Evolutionary conservation across 139 green algal species (phyloP).

Genomic region (Coelastrella sp.): DNA sequence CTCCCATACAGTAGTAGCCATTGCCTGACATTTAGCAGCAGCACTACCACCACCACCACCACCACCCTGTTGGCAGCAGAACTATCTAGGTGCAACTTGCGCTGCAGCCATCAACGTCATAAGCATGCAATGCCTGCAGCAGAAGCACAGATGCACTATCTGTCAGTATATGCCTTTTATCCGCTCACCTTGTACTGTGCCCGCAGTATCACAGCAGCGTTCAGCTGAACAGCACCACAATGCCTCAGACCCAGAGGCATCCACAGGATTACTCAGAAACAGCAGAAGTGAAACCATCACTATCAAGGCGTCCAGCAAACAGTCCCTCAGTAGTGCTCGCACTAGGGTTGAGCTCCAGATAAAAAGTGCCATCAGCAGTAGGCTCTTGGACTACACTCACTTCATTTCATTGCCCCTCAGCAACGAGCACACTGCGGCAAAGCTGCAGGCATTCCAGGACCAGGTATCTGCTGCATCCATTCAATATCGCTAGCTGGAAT

Average conservation of each 20-base stretch:
- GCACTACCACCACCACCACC: no score
- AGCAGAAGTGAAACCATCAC: constrained; percentile 39
- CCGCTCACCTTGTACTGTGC: not conserved
- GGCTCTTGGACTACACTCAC: constrained; percentile 54
- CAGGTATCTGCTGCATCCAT: not conserved
- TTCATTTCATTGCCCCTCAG: constrained; percentile 57
- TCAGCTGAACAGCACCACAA: not conserved
- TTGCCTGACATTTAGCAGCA: no score
- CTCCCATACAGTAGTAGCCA: no score
- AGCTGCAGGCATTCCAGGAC: constrained; percentile 47
- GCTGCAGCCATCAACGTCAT: no score
- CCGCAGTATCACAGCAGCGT: constrained; percentile 5
- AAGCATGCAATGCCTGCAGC: no score
- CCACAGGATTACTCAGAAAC: constrained; percentile 20
- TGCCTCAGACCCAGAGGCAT: not conserved
- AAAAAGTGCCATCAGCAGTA: constrained; percentile 9
- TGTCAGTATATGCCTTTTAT: no score
- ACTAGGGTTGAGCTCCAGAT: not conserved
- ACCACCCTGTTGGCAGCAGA: no score
- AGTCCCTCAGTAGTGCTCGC: not conserved
- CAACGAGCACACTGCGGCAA: not conserved
- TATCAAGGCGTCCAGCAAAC: constrained; percentile 31
- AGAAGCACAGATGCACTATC: no score
- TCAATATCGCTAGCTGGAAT: no score
- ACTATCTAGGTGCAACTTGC: no score